phyloP scores from a whole-genome alignment of 495 filamentous ascomycete genomes.

The Neurospora sp. region DNA sequence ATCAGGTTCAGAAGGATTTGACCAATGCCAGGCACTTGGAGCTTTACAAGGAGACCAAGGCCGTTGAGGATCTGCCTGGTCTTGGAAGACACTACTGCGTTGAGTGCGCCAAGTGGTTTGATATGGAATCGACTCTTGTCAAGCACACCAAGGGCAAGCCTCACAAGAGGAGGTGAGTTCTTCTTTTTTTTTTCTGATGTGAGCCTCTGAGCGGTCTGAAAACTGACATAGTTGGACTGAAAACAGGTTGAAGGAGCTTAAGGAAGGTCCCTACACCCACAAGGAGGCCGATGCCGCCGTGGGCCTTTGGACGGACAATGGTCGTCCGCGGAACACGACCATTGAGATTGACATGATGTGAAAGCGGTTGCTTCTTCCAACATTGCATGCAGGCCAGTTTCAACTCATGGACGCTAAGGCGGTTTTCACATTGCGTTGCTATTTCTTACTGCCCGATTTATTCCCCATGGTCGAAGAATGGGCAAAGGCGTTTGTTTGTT shows the following conservation, averaged over 20 bases:
- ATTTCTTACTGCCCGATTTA: not conserved
- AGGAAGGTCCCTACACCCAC: conserved; percentile 2
- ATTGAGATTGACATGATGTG: conserved; percentile 2
- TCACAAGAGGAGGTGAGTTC: conserved; percentile 74
- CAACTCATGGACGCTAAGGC: not conserved
- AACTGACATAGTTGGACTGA: not conserved
- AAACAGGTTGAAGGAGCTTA: conserved; percentile 4
- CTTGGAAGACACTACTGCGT: conserved; percentile 77
- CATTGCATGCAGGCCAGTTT: not conserved
- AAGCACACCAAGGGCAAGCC: conserved; percentile 77
- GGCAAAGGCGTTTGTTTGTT: not conserved
- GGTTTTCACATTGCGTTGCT: not conserved
- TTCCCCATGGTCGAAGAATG: not conserved
- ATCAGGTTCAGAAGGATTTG: conserved; percentile 80
- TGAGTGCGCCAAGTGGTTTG: conserved; percentile 96
- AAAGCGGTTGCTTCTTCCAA: not conserved
- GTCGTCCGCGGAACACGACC: not conserved
- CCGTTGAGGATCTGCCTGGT: conserved; percentile 75
- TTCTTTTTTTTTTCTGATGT: not conserved
- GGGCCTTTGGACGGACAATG: conserved; percentile 3
- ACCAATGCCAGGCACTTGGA: conserved; percentile 63
- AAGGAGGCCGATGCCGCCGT: conserved; percentile 2
- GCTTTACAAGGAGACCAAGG: conserved; percentile 67
- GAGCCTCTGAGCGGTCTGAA: not conserved
- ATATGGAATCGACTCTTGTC: conserved; percentile 67